A percentile compares a stretch with the other conserved stretches of the same genome.
phyloP scores from a whole-genome alignment of 345 rosid species.

The Reutealis trisperma region DNA sequence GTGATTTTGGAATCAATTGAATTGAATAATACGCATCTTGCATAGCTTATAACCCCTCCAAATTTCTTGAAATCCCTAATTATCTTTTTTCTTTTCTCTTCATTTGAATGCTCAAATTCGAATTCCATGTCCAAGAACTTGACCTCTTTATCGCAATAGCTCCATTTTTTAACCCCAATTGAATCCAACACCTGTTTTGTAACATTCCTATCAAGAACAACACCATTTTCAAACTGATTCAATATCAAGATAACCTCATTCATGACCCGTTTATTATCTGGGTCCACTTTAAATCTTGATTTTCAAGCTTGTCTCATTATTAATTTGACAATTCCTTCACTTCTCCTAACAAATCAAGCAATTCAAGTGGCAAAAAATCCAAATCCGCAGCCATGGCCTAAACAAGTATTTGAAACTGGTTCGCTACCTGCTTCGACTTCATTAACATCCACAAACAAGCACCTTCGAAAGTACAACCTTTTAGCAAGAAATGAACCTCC shows the following conservation, averaged over 20 bases:
- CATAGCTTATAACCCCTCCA: conserved; percentile 58
- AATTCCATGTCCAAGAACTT: conserved; percentile 58
- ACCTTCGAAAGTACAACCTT: conserved; percentile 64
- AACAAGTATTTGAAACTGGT: conserved; percentile 44
- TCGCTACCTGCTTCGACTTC: conserved; percentile 57
- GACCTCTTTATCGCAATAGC: conserved; percentile 56
- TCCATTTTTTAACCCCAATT: conserved; percentile 62
- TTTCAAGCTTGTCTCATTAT: conserved; percentile 52
- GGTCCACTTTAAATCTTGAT: conserved; percentile 45
- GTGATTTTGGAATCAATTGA: conserved; percentile 31
- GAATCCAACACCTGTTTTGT: conserved; percentile 45
- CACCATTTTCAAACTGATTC: conserved; percentile 48
- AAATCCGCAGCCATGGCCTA: conserved; percentile 56
- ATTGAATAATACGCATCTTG: conserved; percentile 59
- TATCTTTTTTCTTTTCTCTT: conserved; percentile 32
- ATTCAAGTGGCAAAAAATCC: conserved; percentile 56
- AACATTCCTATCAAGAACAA: conserved; percentile 35
- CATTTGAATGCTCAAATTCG: conserved; percentile 26
- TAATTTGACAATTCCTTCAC: conserved; percentile 51
- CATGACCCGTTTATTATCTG: conserved; percentile 41
- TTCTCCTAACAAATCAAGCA: conserved; percentile 47
- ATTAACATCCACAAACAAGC: conserved; percentile 59
- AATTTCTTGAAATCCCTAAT: conserved; percentile 44
- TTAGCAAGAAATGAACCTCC: conserved; percentile 52
- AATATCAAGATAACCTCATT: conserved; percentile 42